These are phyloP conservation scores for Cryphonectria naterciae DNA, from an alignment of 2,329 filamentous ascomycete species.

Conservation along the genomic window DNA sequence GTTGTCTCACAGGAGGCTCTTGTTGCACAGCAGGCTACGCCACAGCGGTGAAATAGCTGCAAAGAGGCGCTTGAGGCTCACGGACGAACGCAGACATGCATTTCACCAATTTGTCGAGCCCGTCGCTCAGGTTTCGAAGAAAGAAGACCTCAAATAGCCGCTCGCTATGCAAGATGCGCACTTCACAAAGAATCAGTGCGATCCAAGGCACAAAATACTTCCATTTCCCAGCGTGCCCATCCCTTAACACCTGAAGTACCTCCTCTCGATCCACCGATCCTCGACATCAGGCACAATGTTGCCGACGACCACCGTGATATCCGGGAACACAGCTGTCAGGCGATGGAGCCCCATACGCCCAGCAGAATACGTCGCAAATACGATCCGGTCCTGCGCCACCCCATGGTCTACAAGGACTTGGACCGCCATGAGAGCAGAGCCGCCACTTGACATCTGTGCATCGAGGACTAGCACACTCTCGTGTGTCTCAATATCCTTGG, in stretches of 20 bases:
- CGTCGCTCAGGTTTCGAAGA: background rate
- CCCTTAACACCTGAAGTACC: conserved; percentile 84
- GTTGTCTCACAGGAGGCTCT: background rate
- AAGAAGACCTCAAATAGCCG: background rate
- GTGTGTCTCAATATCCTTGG: conserved; percentile 72
- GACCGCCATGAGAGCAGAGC: conserved; percentile 87
- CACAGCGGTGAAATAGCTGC: background rate
- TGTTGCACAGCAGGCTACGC: conserved; percentile 1
- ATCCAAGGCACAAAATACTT: background rate
- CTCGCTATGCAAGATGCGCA: conserved; percentile 23
- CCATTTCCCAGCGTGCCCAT: too few relatives aligned
- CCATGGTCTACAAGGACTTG: conserved; percentile 95
- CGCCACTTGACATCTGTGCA: conserved; percentile 92
- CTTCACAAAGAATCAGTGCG: background rate
- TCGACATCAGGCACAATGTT: conserved; percentile 81
- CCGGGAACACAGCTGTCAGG: conserved; percentile 85
- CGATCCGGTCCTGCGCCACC: conserved; percentile 80
- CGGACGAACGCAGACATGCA: background rate
- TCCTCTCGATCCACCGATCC: conserved; percentile 85
- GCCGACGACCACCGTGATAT: conserved; percentile 83
- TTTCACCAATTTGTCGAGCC: background rate
- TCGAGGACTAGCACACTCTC: conserved; percentile 86
- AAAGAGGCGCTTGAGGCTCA: background rate
- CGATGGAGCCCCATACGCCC: conserved; percentile 83
- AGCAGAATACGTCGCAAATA: conserved; percentile 91